Evolutionary conservation across 805 yeast genomes (phyloP).

Genomic region (Clavispora santaluciae): DNA sequence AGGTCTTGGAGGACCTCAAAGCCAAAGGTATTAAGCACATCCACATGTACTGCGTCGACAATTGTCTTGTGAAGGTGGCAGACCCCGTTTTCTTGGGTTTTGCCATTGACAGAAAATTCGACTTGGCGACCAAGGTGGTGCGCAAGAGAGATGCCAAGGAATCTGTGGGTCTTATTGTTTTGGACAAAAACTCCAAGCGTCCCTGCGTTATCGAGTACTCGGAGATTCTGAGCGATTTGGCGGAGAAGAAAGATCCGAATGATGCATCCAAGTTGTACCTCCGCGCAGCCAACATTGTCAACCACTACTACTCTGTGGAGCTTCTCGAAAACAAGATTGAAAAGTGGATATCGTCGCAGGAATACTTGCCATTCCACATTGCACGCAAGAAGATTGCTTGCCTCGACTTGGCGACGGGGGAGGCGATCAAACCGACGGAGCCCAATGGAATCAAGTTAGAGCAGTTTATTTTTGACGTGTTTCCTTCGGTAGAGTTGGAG

Average conservation of each 20-base stretch:
- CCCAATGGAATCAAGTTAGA: conserved; percentile 94
- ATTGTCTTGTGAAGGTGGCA: conserved; percentile 84
- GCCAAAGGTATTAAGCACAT: conserved; percentile 74
- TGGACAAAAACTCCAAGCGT: conserved; percentile 46
- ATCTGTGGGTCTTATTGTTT: conserved; percentile 87
- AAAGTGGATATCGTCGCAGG: conserved; percentile 63
- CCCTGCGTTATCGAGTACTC: conserved; percentile 96
- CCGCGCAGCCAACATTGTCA: conserved; percentile 95
- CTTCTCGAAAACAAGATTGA: conserved; percentile 57
- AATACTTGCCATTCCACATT: conserved; percentile 83
- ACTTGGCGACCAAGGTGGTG: conserved; percentile 90
- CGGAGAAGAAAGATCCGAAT: conserved; percentile 56
- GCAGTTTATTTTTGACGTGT: conserved; percentile 95
- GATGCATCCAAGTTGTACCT: conserved; percentile 54
- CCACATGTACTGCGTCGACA: conserved; percentile 97
- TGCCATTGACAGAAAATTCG: conserved; percentile 60
- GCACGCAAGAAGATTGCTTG: conserved; percentile 84
- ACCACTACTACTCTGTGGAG: conserved; percentile 88
- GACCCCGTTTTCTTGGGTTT: conserved; percentile 90
- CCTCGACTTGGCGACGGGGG: conserved; percentile 44
- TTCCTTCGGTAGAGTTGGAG: conserved; percentile 64
- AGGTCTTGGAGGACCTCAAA: conserved; percentile 63
- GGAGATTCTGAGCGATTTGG: conserved; percentile 74
- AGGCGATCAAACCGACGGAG: conserved; percentile 53
- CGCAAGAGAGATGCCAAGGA: conserved; percentile 86